Percentiles rank a stretch among this genome's conserved stretches.
Conservation (phyloP, 805 yeast species). For the Isabelozyma gotoi region DNA sequence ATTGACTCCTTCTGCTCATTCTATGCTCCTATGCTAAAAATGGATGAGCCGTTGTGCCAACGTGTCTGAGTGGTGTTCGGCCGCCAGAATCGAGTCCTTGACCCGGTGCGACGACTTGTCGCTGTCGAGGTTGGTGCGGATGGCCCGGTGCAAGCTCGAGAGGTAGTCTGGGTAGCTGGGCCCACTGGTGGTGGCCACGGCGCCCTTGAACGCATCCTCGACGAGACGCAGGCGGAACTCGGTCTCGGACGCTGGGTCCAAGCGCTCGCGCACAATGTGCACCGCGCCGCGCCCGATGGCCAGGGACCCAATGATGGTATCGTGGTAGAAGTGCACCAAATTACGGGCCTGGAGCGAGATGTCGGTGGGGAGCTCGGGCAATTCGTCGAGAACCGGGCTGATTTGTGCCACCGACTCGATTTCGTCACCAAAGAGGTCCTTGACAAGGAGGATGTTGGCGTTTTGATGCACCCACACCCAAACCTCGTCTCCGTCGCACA, state of each 20-base stretch:
- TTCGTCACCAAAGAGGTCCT: conserved; percentile 69
- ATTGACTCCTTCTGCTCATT: not conserved
- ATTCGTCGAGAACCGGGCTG: conserved; percentile 49
- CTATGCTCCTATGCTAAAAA: conserved; percentile 16
- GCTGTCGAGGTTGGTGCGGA: conserved; percentile 51
- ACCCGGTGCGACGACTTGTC: conserved; percentile 35
- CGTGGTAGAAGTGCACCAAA: conserved; percentile 54
- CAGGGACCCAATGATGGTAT: conserved; percentile 25
- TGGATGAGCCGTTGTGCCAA: conserved; percentile 41
- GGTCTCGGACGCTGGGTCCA: conserved; percentile 53
- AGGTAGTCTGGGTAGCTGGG: conserved; percentile 68
- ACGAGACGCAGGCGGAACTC: conserved; percentile 58
- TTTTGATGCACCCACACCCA: conserved; percentile 68
- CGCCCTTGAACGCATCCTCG: conserved; percentile 62
- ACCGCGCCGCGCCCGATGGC: conserved; percentile 40
- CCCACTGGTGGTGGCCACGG: conserved; percentile 34
- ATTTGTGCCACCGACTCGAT: conserved; percentile 47
- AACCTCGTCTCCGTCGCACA: conserved; percentile 65
- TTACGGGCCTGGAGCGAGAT: conserved; percentile 68
- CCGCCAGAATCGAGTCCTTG: conserved; percentile 24
- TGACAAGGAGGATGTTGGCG: conserved; percentile 63
- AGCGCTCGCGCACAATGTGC: conserved; percentile 61
- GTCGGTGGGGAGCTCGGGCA: conserved; percentile 71
- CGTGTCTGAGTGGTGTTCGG: conserved; percentile 27
- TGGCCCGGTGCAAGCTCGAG: conserved; percentile 62